Evolutionary conservation across 1,139 yeast genomes (phyloP).

Genomic region (Blastobotrys apis): DNA sequence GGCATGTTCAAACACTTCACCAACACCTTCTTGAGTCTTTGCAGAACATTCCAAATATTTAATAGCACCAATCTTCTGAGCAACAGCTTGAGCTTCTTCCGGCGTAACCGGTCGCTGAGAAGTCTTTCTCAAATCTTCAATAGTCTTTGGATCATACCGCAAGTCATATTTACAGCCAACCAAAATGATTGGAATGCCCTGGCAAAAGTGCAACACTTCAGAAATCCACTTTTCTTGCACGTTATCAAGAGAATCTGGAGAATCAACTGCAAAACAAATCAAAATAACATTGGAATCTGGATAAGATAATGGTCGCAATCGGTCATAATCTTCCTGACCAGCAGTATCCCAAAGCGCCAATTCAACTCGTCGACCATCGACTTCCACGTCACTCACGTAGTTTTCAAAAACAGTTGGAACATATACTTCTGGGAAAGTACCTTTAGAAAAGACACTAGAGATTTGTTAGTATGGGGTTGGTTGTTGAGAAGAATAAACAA

Average conservation of each 20-base stretch:
- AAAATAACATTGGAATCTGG: constrained; percentile 91
- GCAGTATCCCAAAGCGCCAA: constrained; percentile 98
- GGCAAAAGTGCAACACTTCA: constrained; percentile 91
- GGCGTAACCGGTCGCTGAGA: constrained; percentile 83
- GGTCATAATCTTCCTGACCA: constrained; percentile 95
- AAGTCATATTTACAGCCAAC: constrained; percentile 91
- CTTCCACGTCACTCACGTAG: constrained; percentile 91
- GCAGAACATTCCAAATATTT: constrained; percentile 86
- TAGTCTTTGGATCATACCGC: constrained; percentile 70
- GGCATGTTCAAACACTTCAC: constrained; percentile 80
- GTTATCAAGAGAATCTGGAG: constrained; percentile 89
- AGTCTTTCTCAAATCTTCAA: constrained; percentile 74
- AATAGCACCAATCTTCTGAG: constrained; percentile 72
- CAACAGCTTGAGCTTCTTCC: constrained; percentile 83
- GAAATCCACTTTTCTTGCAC: constrained; percentile 94
- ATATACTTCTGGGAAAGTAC: constrained; percentile 92
- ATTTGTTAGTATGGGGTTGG: constrained; percentile 42
- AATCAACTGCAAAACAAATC: constrained; percentile 86
- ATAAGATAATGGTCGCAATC: constrained; percentile 88
- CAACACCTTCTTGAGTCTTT: constrained; percentile 71
- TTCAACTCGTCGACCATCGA: constrained; percentile 87
- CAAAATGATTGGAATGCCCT: constrained; percentile 86
- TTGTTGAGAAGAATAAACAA: background rate
- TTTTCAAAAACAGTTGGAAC: constrained; percentile 95
- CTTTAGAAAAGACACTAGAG: constrained; percentile 61